Percentiles rank a stretch among this genome's conserved stretches.
Conservation (phyloP, 768 basidiomycete genomes). For the Guyanaporus albipodus region DNA sequence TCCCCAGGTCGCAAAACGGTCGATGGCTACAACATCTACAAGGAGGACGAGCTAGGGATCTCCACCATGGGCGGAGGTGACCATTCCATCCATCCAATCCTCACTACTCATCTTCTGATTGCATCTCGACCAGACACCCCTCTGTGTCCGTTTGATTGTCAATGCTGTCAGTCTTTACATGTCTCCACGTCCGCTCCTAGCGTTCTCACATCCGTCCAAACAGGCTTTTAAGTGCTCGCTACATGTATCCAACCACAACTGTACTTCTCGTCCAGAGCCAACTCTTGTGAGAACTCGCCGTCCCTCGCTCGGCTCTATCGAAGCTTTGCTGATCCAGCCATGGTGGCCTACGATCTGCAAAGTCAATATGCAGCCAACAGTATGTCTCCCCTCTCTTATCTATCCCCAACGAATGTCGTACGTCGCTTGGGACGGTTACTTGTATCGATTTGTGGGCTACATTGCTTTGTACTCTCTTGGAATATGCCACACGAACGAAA, state of each 20-base stretch:
- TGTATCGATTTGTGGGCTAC: constrained; percentile 15
- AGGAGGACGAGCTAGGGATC: constrained; percentile 80
- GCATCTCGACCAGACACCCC: constrained; percentile 58
- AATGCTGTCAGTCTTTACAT: constrained; percentile 66
- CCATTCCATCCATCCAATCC: constrained; percentile 17
- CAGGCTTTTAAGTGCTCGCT: constrained; percentile 26
- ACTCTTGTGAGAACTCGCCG: no score
- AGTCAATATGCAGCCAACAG: constrained; percentile 67
- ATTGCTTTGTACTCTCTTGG: constrained; percentile 10
- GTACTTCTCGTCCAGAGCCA: no score
- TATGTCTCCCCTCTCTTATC: constrained; percentile 17
- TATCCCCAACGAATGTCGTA: constrained; percentile 21
- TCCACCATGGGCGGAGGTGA: constrained; percentile 66
- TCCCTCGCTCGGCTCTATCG: constrained; percentile 48
- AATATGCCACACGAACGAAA: not conserved
- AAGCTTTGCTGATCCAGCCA: constrained; percentile 46
- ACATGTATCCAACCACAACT: no score
- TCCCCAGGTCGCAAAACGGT: constrained; percentile 66
- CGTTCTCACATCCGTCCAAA: not conserved
- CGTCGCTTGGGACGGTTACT: constrained; percentile 21
- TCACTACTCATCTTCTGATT: constrained; percentile 16
- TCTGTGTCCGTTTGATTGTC: constrained; percentile 84
- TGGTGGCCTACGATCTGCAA: constrained; percentile 39
- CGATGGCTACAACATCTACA: constrained; percentile 77
- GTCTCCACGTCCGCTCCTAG: not conserved